phyloP scores from a whole-genome alignment of 2,329 filamentous ascomycete genomes.

The Exophiala alcalophila region DNA sequence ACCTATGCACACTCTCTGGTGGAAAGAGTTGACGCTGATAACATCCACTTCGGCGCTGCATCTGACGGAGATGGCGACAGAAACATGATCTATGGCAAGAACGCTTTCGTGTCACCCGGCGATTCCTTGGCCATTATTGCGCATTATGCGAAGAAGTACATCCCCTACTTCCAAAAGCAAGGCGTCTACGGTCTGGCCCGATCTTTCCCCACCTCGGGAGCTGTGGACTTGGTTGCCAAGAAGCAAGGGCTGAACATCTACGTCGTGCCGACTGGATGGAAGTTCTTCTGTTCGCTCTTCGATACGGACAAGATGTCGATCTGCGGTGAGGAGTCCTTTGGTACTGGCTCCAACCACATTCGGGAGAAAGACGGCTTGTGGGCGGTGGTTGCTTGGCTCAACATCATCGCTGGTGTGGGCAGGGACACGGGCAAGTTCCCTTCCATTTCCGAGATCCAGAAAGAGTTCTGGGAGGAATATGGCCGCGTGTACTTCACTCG shows the following conservation, averaged over 20 bases:
- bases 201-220: slow-evolving; percentile 95
- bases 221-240: slow-evolving; percentile 93
- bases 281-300: slow-evolving; percentile 97
- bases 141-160: slow-evolving; percentile 82
- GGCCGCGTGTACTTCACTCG: slow-evolving; percentile 98
- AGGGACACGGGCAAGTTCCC: slow-evolving; percentile 65
- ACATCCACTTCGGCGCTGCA: slow-evolving; percentile 92
- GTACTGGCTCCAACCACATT: slow-evolving; percentile 97
- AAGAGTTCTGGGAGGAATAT: slow-evolving; percentile 94
- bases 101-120: slow-evolving; percentile 92
- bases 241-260: slow-evolving; percentile 88
- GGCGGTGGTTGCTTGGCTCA: slow-evolving; percentile 96
- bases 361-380: slow-evolving; percentile 98
- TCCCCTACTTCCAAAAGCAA: slow-evolving; percentile 97
- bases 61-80: slow-evolving; percentile 97
- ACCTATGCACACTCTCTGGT: slow-evolving; percentile 95
- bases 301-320: slow-evolving; percentile 96
- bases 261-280: slow-evolving; percentile 98
- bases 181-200: slow-evolving; percentile 92
- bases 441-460: slow-evolving; percentile 93
- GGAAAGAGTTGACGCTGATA: slow-evolving; percentile 84
- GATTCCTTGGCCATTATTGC: slow-evolving; percentile 98
- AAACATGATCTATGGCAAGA: slow-evolving; percentile 99
- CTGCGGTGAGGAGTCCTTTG: slow-evolving; percentile 97
- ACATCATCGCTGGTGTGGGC: slow-evolving; percentile 94